Conservation (phyloP, 192 early-diverging fungal species). For the Radiomyces spectabilis region DNA sequence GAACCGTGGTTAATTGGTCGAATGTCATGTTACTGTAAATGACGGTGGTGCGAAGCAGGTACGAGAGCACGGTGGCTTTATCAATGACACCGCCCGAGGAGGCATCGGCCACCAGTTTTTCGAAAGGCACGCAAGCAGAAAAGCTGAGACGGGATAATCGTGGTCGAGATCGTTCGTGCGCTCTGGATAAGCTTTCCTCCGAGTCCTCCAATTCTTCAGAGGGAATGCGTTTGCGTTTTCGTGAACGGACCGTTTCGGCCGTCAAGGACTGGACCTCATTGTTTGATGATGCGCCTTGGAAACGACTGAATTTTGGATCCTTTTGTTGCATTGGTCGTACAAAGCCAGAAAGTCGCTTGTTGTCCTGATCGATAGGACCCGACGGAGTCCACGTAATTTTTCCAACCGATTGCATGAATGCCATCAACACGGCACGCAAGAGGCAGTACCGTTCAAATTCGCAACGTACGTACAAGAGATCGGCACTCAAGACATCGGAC, state of each 20-base stretch:
- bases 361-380: conserved; percentile 15
- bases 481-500: conserved; percentile 24
- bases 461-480: conserved; percentile 17
- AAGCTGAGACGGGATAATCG: conserved; percentile 7
- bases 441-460: conserved; percentile 24
- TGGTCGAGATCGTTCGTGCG: not conserved
- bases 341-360: conserved; percentile 19
- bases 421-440: conserved; percentile 5
- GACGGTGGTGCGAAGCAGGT: conserved; percentile 16
- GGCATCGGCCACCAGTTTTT: conserved; percentile 18
- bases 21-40: conserved; percentile 32
- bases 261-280: not conserved
- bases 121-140: conserved; percentile 20
- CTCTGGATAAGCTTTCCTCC: too few relatives aligned
- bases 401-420: conserved; percentile 24
- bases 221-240: conserved; percentile 18
- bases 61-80: conserved; percentile 18
- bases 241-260: not conserved
- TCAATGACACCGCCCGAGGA: conserved; percentile 22
- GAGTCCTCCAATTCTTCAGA: conserved; percentile 8
- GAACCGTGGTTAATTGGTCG: conserved; percentile 20
- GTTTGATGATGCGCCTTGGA: not conserved
- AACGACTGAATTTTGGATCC: not conserved
- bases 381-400: conserved; percentile 18
- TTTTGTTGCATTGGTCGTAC: not conserved